Percentiles rank a stretch among this genome's conserved stretches.
phyloP scores from a whole-genome alignment of 768 basidiomycete genomes.

The Phlebiopsis flavidoalba region DNA sequence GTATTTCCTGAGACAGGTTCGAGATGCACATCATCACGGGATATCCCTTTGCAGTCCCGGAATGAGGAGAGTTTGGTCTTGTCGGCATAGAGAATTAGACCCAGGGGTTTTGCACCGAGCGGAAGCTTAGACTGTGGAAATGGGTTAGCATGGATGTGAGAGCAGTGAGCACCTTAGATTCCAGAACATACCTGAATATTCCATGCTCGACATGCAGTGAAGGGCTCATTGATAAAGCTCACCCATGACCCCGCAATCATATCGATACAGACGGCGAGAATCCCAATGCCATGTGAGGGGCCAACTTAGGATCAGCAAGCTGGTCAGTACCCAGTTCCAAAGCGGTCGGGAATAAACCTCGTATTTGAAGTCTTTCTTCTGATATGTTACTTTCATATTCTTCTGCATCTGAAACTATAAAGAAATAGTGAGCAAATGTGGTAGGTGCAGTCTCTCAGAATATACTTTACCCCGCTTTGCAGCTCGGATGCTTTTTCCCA shows the following conservation, averaged over 20 bases:
- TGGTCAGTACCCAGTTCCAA: conserved; percentile 12
- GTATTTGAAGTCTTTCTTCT: no score
- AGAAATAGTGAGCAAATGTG: no score
- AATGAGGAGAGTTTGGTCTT: conserved; percentile 16
- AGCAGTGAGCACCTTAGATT: no score
- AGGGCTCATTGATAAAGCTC: conserved; percentile 13
- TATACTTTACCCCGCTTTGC: conserved; percentile 3
- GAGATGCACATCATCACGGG: conserved; percentile 14
- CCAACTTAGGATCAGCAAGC: conserved; percentile 2
- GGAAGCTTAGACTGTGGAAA: conserved; percentile 9
- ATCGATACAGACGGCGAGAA: conserved; percentile 4
- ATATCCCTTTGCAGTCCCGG: conserved; percentile 16
- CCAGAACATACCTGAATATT: conserved; percentile 12
- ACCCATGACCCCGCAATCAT: conserved; percentile 8
- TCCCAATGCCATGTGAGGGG: conserved; percentile 12
- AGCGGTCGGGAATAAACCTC: conserved; percentile 1
- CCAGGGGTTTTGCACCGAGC: conserved; percentile 6
- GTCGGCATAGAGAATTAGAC: conserved; percentile 16
- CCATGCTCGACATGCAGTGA: conserved; percentile 11
- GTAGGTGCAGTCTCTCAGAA: no score
- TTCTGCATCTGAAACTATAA: no score
- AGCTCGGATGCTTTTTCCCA: conserved; percentile 1
- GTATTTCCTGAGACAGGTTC: conserved; percentile 14
- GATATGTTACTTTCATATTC: no score
- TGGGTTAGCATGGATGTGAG: no score